Evolutionary conservation across 495 filamentous ascomycete genomes (phyloP), one percentile per base, ranked within the genome.

Genomic region (Neurospora cerealis): DNA sequence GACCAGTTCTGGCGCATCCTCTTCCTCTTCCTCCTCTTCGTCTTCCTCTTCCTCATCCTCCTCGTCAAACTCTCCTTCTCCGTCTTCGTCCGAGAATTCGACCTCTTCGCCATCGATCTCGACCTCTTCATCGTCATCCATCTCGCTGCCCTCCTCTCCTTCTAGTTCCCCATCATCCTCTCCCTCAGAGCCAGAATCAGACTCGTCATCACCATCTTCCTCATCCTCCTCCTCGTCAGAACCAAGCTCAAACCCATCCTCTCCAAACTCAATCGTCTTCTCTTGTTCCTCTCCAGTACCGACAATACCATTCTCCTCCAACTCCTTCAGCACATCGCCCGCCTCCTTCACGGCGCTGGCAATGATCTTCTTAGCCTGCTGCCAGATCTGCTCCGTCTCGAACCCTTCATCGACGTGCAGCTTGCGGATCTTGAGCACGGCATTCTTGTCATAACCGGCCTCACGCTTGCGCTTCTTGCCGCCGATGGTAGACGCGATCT

Each of bases 301-400:
- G 15, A 85, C 75, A 69, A 80, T 79, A 3, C 81, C 77, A 15
- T 75, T 77, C 24, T 83, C 85, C 73, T 85, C 81, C 13, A 87
- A 75, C 70, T 83, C 85, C 37, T 83, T 79, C 72, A 91, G 86
- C 11, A 87, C 76, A 74, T 89, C 86, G 15, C 74, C 76, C 9
- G 82, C 80, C 74, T 86, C 81, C 32, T 82, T 70, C 2, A 86
- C 74, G 24, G 84, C 78, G 69, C 84, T 86, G 34, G 85, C 82
- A 72, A 96, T 87, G 28, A 99, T 92, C 79, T 92, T 89, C 75
- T 87, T 90, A 6, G 93, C 93, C 82, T 99, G 96, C 79, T 97
- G 93, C 93, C 95, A 98, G 21, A 99, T 89, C 83, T 98, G 96
- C 66, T 90, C 89, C 32, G 92, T 89, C 73, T 90, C 92, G 81